phyloP scores from a whole-genome alignment of 2,329 filamentous ascomycete species.

The Aspergillus neoniger region DNA sequence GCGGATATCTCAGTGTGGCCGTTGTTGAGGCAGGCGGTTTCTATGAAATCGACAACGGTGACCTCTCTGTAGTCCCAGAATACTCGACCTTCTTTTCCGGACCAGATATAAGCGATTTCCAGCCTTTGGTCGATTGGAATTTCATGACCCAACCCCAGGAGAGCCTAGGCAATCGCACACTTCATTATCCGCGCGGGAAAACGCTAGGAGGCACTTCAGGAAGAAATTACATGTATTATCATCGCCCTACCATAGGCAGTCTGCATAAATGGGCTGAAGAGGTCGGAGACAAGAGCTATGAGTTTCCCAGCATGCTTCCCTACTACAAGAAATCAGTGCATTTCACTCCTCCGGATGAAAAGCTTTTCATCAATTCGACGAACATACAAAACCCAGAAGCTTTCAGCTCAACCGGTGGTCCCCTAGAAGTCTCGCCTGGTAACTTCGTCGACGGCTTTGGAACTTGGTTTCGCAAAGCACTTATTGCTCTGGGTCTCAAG shows the following conservation, averaged over 20 bases:
- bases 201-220: constrained; percentile 29
- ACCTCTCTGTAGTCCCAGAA: constrained; percentile 29
- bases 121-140: constrained; percentile 31
- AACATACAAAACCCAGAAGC: constrained; percentile 25
- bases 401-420: constrained; percentile 26
- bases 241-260: constrained; percentile 31
- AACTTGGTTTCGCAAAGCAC: constrained; percentile 29
- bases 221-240: constrained; percentile 30
- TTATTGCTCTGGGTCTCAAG: constrained; percentile 31
- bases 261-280: constrained; percentile 40
- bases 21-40: constrained; percentile 37
- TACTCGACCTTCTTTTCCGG: constrained; percentile 25
- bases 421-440: constrained; percentile 36
- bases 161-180: constrained; percentile 7
- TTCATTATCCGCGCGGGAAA: constrained; percentile 32
- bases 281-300: constrained; percentile 37
- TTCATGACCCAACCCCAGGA: constrained; percentile 27
- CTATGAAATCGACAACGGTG: constrained; percentile 38
- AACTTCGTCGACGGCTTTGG: constrained; percentile 30
- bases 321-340: constrained; percentile 30
- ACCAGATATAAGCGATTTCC: constrained; percentile 23
- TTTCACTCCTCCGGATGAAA: constrained; percentile 29
- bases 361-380: constrained; percentile 27
- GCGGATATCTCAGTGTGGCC: constrained; percentile 28
- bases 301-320: constrained; percentile 29